Percentiles rank a stretch among this genome's conserved stretches.
These are phyloP conservation scores for Suillus brevipes DNA, from an alignment of 768 basidiomycete species.

Conservation along the genomic window DNA sequence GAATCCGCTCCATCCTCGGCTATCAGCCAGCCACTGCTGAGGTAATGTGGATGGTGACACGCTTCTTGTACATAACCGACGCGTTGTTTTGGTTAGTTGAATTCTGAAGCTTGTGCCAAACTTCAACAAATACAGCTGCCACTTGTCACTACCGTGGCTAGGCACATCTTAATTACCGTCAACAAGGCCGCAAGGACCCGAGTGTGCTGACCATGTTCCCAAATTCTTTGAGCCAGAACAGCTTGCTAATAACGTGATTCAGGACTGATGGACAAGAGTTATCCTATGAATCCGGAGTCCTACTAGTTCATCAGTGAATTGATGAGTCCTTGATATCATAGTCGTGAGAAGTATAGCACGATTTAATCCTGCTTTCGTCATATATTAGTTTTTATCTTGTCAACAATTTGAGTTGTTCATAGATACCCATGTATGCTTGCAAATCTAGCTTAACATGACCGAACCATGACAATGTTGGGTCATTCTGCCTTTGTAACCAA, in stretches of 20 bases:
- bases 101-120: conserved; percentile 26
- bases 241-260: background rate
- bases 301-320: no score
- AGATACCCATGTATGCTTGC: no score
- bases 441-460: no score
- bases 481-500: no score
- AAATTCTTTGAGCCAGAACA: background rate
- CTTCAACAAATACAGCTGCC: conserved; percentile 16
- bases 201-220: background rate
- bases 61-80: conserved; percentile 10
- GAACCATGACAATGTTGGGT: no score
- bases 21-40: conserved; percentile 7
- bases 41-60: background rate
- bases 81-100: conserved; percentile 33
- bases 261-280: background rate
- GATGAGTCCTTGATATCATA: no score
- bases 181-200: background rate
- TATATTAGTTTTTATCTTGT: no score
- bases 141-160: background rate
- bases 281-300: background rate
- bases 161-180: background rate
- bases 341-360: no score
- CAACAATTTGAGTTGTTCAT: no score
- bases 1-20: conserved; percentile 27
- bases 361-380: no score